These are phyloP conservation scores for Hirschioporus abietinus DNA, from an alignment of 768 basidiomycete species.

Conservation along the genomic window DNA sequence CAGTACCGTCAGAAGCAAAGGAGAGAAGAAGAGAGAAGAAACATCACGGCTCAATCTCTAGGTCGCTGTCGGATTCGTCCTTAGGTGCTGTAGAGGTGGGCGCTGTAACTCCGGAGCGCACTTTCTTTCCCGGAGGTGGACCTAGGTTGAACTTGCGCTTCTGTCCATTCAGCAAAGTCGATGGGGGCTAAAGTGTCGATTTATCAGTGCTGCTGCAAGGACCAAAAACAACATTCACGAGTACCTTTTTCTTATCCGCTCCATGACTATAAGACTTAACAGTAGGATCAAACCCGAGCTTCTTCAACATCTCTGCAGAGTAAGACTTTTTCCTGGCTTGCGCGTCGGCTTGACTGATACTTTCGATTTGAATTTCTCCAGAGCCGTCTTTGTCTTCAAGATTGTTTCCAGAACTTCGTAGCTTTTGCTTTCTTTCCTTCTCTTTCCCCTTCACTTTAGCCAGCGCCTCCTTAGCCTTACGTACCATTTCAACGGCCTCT, in stretches of 20 bases:
- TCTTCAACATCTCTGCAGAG: slow-evolving; percentile 60
- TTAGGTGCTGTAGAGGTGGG: slow-evolving; percentile 15
- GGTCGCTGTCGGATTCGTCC: slow-evolving; percentile 7
- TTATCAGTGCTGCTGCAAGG: too few relatives aligned
- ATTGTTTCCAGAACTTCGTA: slow-evolving; percentile 13
- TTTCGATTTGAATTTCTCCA: slow-evolving; percentile 3
- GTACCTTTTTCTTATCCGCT: slow-evolving; percentile 23
- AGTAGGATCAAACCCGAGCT: slow-evolving; percentile 77
- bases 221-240: neutral
- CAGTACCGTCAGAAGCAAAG: neutral
- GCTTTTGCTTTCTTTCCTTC: slow-evolving; percentile 16
- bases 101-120: slow-evolving; percentile 53
- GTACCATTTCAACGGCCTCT: slow-evolving; percentile 20
- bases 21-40: neutral
- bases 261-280: slow-evolving; percentile 44
- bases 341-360: slow-evolving; percentile 12
- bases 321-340: slow-evolving; percentile 42
- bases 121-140: slow-evolving; percentile 55
- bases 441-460: slow-evolving; percentile 14
- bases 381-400: slow-evolving; percentile 14
- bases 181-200: slow-evolving; percentile 50
- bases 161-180: slow-evolving; percentile 44
- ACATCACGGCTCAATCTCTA: slow-evolving; percentile 13
- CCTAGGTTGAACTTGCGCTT: slow-evolving; percentile 49
- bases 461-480: slow-evolving; percentile 12